Evolutionary conservation across 2,329 filamentous ascomycete genomes (phyloP).

Genomic region (Ophiocordyceps australis): DNA sequence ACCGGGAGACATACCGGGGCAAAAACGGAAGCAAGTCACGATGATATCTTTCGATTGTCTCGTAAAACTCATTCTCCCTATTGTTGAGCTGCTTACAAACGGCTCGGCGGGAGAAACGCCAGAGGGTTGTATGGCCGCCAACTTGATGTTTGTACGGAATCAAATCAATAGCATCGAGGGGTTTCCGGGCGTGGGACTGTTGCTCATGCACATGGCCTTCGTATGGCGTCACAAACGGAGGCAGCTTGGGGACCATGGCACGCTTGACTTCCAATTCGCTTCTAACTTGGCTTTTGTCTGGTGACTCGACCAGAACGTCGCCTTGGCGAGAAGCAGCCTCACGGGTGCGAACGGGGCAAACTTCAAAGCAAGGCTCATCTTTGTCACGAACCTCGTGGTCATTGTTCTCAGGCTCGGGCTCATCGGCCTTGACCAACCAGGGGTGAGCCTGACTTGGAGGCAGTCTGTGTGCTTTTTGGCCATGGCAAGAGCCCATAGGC

Average conservation of each 20-base stretch:
- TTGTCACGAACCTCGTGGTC: constrained; percentile 7
- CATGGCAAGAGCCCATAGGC: constrained; percentile 20
- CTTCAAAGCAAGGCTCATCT: constrained; percentile 7
- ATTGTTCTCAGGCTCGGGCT: constrained; percentile 18
- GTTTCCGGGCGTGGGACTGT: constrained; percentile 32
- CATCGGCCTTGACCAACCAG: constrained; percentile 41
- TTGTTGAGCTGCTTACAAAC: constrained; percentile 98
- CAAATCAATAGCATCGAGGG: constrained; percentile 80
- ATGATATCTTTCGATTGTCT: constrained; percentile 82
- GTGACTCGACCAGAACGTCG: constrained; percentile 14
- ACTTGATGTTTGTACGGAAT: constrained; percentile 97
- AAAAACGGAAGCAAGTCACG: constrained; percentile 80
- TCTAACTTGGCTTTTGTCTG: constrained; percentile 21
- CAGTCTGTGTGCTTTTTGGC: constrained; percentile 24
- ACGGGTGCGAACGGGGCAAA: constrained; percentile 9
- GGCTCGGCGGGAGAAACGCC: constrained; percentile 84
- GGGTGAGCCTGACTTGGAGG: constrained; percentile 21
- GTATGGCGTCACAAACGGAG: constrained; percentile 20
- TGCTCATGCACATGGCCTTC: constrained; percentile 32
- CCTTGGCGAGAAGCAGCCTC: constrained; percentile 11
- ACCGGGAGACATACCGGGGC: constrained; percentile 43
- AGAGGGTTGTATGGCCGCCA: constrained; percentile 88
- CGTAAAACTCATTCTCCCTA: constrained; percentile 96
- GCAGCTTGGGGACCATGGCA: constrained; percentile 10
- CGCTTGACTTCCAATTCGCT: constrained; percentile 21